Evolutionary conservation across 192 early-diverging fungal species (phyloP).

Genomic region (Coemansia sp.): DNA sequence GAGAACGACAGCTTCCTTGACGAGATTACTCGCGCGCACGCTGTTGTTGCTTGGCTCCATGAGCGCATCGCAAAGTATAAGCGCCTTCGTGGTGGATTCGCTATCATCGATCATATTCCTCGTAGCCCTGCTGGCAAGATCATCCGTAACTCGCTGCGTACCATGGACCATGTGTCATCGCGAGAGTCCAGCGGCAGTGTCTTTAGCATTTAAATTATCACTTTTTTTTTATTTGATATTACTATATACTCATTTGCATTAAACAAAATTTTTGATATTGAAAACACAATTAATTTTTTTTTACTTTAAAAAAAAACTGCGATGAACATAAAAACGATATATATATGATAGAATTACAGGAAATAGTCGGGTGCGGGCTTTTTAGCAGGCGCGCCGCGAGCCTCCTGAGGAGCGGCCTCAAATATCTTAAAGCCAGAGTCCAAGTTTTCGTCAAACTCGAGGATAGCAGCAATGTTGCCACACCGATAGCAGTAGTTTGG

Average conservation of each 20-base stretch:
- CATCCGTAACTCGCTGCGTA: conserved; percentile 70
- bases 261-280: neutral
- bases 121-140: conserved; percentile 85
- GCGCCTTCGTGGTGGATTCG: conserved; percentile 76
- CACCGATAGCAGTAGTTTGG: conserved; percentile 99
- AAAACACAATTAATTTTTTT: neutral
- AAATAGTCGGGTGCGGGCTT: conserved; percentile 95
- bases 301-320: neutral
- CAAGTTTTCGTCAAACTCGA: conserved; percentile 91
- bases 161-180: conserved; percentile 34
- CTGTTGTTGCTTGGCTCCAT: conserved; percentile 61
- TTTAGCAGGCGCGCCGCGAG: conserved; percentile 76
- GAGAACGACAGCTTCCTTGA: conserved; percentile 35
- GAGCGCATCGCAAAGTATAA: conserved; percentile 73
- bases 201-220: neutral
- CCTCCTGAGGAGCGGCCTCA: conserved; percentile 89
- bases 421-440: conserved; percentile 91
- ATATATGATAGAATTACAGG: conserved; percentile 59
- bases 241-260: neutral
- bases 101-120: conserved; percentile 71
- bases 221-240: too few relatives aligned
- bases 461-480: conserved; percentile 97
- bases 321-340: neutral
- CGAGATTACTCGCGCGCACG: conserved; percentile 52
- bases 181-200: conserved; percentile 17